Evolutionary conservation across 2,329 filamentous ascomycete genomes (phyloP).

Genomic region (Thielaviopsis punctulata): DNA sequence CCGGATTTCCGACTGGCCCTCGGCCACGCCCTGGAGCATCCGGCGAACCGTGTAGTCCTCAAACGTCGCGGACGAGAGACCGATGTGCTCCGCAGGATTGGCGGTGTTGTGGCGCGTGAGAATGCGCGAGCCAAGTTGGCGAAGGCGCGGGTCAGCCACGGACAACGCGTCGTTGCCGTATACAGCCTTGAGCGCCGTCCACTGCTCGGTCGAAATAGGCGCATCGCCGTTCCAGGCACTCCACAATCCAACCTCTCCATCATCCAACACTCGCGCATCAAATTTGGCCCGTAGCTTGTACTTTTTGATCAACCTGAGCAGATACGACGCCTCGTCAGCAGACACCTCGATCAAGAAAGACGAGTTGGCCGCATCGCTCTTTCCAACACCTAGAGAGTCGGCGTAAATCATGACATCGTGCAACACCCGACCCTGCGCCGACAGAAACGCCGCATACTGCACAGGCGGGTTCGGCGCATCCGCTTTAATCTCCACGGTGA

Average conservation of each 20-base stretch:
- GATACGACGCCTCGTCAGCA: slow-evolving; percentile 38
- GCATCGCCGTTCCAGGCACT: slow-evolving; percentile 49
- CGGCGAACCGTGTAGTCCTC: slow-evolving; percentile 56
- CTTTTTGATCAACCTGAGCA: slow-evolving; percentile 60
- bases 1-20: slow-evolving; percentile 67
- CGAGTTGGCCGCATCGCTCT: slow-evolving; percentile 13
- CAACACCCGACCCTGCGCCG: slow-evolving; percentile 65
- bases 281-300: slow-evolving; percentile 79
- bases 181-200: not conserved
- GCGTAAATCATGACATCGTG: slow-evolving; percentile 86
- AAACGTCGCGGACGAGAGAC: slow-evolving; percentile 31
- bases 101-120: slow-evolving; percentile 17
- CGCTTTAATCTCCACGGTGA: slow-evolving; percentile 48
- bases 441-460: slow-evolving; percentile 74
- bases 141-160: slow-evolving; percentile 35
- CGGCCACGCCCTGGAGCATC: slow-evolving; percentile 65
- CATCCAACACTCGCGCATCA: slow-evolving; percentile 44
- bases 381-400: slow-evolving; percentile 13
- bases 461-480: slow-evolving; percentile 27
- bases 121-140: slow-evolving; percentile 37
- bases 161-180: slow-evolving; percentile 16
- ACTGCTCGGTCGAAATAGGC: slow-evolving; percentile 1
- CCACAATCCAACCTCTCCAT: slow-evolving; percentile 52
- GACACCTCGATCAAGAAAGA: slow-evolving; percentile 67
- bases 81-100: slow-evolving; percentile 20